Evolutionary conservation across 176 grass and related monocot species (phyloP).

Genomic region (Miscanthus lutarioriparius): DNA sequence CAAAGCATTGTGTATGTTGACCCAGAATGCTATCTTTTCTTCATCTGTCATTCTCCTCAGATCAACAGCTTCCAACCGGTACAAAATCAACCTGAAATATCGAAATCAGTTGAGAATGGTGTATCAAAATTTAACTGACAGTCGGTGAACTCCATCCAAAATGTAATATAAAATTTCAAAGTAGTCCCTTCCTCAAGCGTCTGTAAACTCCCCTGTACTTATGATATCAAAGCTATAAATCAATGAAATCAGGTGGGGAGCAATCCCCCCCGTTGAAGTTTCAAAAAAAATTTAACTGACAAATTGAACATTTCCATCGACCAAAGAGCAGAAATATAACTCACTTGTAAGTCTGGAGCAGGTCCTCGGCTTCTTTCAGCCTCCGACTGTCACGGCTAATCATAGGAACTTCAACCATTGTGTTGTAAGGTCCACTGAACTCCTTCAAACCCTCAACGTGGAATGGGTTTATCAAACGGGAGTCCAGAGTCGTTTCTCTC

Average conservation of each 20-base stretch:
- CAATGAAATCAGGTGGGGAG: no score
- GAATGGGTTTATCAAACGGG: constrained; percentile 94
- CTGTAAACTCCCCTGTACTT: no score
- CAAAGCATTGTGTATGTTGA: constrained; percentile 94
- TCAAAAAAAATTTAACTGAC: not conserved
- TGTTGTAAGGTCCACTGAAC: constrained; percentile 92
- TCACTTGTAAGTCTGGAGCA: constrained; percentile 90
- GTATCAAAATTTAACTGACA: no score
- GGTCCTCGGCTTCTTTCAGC: constrained; percentile 71
- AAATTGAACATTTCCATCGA: not conserved
- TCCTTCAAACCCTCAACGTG: constrained; percentile 90
- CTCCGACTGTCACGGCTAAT: constrained; percentile 68
- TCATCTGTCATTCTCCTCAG: constrained; percentile 76
- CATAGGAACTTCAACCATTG: constrained; percentile 89
- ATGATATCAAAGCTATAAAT: no score
- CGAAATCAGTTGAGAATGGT: not conserved
- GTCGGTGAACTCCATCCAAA: no score
- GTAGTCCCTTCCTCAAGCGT: no score
- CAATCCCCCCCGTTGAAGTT: no score
- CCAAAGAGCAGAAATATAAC: constrained; percentile 8
- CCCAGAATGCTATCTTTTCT: constrained; percentile 91
- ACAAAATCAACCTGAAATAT: constrained; percentile 68
- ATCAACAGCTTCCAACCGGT: constrained; percentile 73
- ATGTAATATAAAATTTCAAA: no score
- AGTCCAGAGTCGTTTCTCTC: constrained; percentile 74